Evolutionary conservation across 495 filamentous ascomycete genomes (phyloP).

Genomic region (Neurospora intermedia): DNA sequence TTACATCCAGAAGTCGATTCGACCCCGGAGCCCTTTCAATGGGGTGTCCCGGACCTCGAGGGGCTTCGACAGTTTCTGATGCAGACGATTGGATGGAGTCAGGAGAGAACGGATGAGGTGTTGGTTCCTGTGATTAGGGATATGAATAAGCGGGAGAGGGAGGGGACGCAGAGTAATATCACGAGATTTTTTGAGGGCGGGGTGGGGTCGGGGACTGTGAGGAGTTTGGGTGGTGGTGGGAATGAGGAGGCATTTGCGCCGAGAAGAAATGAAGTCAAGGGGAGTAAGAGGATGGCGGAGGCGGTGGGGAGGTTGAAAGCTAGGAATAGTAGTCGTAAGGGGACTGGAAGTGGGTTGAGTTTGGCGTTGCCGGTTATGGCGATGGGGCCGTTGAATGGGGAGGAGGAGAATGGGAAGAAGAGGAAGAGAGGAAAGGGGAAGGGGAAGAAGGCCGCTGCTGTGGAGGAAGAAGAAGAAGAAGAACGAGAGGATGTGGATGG

Average conservation of each 20-base stretch:
- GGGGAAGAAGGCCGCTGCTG: background rate
- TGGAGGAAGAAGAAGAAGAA: no score
- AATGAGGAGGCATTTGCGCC: slow-evolving; percentile 66
- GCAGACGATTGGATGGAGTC: slow-evolving; percentile 85
- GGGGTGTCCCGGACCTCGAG: slow-evolving; percentile 90
- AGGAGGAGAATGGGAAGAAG: background rate
- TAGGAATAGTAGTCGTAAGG: slow-evolving; percentile 8
- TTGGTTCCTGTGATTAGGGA: slow-evolving; percentile 88
- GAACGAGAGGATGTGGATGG: slow-evolving; percentile 10
- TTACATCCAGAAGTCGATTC: slow-evolving; percentile 73
- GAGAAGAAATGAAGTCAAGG: slow-evolving; percentile 41
- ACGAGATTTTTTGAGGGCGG: slow-evolving; percentile 65
- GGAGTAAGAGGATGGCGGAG: slow-evolving; percentile 73
- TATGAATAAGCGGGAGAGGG: slow-evolving; percentile 75
- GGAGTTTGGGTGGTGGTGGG: background rate
- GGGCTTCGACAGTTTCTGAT: slow-evolving; percentile 78
- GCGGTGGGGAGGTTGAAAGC: slow-evolving; percentile 58
- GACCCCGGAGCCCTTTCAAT: slow-evolving; percentile 70
- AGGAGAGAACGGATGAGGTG: slow-evolving; percentile 86
- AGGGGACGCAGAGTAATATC: slow-evolving; percentile 93
- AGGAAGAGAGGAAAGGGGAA: slow-evolving; percentile 10
- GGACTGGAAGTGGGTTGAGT: slow-evolving; percentile 1
- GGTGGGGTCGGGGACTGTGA: slow-evolving; percentile 24
- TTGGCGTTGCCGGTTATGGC: slow-evolving; percentile 16
- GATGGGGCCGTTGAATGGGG: background rate